Conservation (phyloP, 2,329 filamentous ascomycete genomes). For the Calonectria hongkongensis region DNA sequence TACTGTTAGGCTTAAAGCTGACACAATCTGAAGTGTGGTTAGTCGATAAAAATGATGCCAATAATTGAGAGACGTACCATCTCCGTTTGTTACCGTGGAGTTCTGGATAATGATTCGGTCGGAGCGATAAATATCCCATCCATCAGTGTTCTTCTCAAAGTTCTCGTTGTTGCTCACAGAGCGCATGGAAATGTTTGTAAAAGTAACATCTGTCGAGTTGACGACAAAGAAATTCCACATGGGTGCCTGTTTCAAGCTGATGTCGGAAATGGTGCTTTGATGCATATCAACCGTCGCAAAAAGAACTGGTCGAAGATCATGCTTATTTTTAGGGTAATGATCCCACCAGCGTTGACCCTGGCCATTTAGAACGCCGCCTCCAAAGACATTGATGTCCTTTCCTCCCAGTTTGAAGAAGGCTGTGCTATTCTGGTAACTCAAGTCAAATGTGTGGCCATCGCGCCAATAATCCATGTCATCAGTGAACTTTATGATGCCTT, state of each 20-base stretch:
- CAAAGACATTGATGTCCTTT: slow-evolving; percentile 75
- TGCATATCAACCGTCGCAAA: slow-evolving; percentile 32
- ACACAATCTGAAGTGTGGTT: slow-evolving; percentile 71
- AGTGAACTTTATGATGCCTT: neutral
- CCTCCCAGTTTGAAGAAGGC: slow-evolving; percentile 47
- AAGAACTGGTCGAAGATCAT: slow-evolving; percentile 42
- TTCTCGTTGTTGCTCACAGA: slow-evolving; percentile 71
- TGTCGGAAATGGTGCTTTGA: slow-evolving; percentile 28
- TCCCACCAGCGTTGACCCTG: slow-evolving; percentile 81
- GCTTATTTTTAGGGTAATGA: slow-evolving; percentile 66
- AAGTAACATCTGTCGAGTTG: slow-evolving; percentile 77
- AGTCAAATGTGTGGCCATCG: slow-evolving; percentile 11
- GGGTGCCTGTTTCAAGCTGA: slow-evolving; percentile 36
- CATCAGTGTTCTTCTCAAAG: slow-evolving; percentile 51
- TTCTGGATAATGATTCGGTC: slow-evolving; percentile 79
- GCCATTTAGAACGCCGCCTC: slow-evolving; percentile 73
- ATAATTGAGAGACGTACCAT: slow-evolving; percentile 54
- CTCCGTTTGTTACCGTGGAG: slow-evolving; percentile 78
- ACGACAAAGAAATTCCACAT: slow-evolving; percentile 72
- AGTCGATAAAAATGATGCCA: neutral
- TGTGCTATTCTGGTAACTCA: slow-evolving; percentile 24
- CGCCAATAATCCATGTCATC: slow-evolving; percentile 17
- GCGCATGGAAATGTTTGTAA: slow-evolving; percentile 76
- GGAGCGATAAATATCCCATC: slow-evolving; percentile 77
- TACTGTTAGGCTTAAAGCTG: slow-evolving; percentile 83